These are phyloP conservation scores for Dioszegia crocea DNA, from an alignment of 768 basidiomycete genomes.

Conservation along the genomic window DNA sequence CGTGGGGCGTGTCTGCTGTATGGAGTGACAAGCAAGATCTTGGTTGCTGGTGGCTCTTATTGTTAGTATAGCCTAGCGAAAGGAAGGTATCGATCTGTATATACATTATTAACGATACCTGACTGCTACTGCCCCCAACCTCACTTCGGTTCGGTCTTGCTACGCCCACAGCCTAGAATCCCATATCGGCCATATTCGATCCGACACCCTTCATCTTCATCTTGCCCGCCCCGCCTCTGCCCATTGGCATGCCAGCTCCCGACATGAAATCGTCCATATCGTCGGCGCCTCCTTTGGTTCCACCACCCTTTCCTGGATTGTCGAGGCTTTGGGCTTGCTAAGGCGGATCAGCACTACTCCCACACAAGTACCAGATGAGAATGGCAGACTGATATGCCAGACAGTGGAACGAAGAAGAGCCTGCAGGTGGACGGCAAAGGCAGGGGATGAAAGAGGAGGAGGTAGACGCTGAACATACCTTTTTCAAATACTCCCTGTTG, in stretches of 20 bases:
- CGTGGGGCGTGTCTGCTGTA: too few relatives aligned
- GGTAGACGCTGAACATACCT: too few relatives aligned
- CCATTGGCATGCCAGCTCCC: neutral
- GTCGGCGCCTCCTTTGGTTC: neutral
- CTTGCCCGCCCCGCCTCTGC: neutral
- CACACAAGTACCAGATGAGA: neutral
- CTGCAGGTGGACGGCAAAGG: too few relatives aligned
- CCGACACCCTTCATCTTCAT: slow-evolving; percentile 13
- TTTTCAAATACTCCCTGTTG: slow-evolving; percentile 26
- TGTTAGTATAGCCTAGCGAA: too few relatives aligned
- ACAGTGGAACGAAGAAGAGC: too few relatives aligned
- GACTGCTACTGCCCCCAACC: too few relatives aligned
- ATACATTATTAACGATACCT: too few relatives aligned
- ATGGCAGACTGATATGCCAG: too few relatives aligned
- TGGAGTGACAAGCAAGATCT: too few relatives aligned
- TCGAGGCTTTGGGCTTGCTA: neutral
- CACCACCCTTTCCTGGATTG: neutral
- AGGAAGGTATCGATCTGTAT: too few relatives aligned
- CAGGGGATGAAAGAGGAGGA: too few relatives aligned
- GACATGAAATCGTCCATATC: neutral
- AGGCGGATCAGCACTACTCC: neutral
- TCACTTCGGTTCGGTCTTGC: neutral
- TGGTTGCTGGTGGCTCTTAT: too few relatives aligned
- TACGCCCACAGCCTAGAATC: slow-evolving; percentile 9
- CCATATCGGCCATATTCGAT: slow-evolving; percentile 15